Conservation (phyloP, 495 filamentous ascomycete species). For the Podospora pseudocomata region DNA sequence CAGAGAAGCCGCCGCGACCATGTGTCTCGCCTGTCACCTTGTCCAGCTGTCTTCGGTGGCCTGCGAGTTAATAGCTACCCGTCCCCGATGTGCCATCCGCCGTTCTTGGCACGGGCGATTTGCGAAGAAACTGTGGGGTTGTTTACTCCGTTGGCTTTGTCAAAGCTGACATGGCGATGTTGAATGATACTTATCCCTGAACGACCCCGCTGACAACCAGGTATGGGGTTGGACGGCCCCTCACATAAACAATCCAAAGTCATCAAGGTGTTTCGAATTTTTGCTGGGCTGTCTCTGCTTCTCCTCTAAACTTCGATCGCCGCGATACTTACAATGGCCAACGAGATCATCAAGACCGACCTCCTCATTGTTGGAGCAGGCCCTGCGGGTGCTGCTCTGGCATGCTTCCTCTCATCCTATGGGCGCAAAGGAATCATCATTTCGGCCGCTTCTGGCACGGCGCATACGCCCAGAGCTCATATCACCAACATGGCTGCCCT, state of each 20-base stretch:
- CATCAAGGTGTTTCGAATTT: not conserved
- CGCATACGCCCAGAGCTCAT: conserved; percentile 53
- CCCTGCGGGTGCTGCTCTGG: conserved; percentile 52
- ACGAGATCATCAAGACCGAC: conserved; percentile 41
- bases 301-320: not conserved
- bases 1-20: no score
- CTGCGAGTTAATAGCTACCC: no score
- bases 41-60: no score
- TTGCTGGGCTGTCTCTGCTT: not conserved
- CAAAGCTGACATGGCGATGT: not conserved
- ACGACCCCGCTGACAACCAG: not conserved
- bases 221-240: not conserved
- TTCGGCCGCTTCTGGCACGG: conserved; percentile 41
- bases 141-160: not conserved
- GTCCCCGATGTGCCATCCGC: not conserved
- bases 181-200: not conserved
- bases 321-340: conserved; percentile 11
- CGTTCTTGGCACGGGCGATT: not conserved
- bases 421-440: conserved; percentile 51
- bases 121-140: not conserved
- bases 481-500: conserved; percentile 48
- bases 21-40: no score
- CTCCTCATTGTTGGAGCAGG: conserved; percentile 54
- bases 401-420: conserved; percentile 53
- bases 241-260: not conserved